phyloP scores from a whole-genome alignment of 2,329 filamentous ascomycete species.

The Cladosporium sphaerospermum region DNA sequence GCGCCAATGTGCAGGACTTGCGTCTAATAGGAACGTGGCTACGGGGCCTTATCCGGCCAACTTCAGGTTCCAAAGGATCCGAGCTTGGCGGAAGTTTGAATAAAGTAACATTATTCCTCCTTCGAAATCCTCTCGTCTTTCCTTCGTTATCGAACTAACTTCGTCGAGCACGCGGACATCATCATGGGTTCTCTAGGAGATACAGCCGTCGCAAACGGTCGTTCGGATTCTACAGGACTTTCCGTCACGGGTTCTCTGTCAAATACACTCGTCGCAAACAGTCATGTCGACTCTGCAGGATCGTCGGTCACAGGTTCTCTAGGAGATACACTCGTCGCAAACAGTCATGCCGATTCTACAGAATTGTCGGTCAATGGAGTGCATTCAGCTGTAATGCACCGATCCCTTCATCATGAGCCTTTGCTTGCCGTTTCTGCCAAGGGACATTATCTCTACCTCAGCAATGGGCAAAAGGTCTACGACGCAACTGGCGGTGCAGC shows the following conservation, averaged over 20 bases:
- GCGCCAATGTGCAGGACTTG: too few species aligned
- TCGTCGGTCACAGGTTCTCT: too few species aligned
- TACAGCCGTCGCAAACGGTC: background rate
- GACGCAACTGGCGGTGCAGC: slow-evolving; percentile 70
- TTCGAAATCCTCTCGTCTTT: too few species aligned
- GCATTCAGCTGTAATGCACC: slow-evolving; percentile 44
- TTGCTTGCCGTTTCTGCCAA: slow-evolving; percentile 43
- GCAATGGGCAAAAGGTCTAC: slow-evolving; percentile 55
- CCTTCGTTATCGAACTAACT: background rate
- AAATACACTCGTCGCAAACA: background rate
- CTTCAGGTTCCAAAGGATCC: slow-evolving; percentile 3
- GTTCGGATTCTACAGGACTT: background rate
- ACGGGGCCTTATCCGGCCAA: background rate
- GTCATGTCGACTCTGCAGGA: background rate
- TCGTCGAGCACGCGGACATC: too few species aligned
- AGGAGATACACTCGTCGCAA: background rate
- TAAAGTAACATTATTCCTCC: background rate
- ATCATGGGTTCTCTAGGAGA: slow-evolving; percentile 2
- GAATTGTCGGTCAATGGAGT: background rate
- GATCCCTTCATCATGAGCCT: slow-evolving; percentile 44
- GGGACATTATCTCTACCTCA: slow-evolving; percentile 48
- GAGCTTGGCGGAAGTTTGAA: background rate
- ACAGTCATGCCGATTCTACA: too few species aligned
- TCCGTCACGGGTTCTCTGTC: background rate
- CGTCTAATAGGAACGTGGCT: too few species aligned